phyloP scores from a whole-genome alignment of 495 filamentous ascomycete species.

The Penicillium coprophilum region DNA sequence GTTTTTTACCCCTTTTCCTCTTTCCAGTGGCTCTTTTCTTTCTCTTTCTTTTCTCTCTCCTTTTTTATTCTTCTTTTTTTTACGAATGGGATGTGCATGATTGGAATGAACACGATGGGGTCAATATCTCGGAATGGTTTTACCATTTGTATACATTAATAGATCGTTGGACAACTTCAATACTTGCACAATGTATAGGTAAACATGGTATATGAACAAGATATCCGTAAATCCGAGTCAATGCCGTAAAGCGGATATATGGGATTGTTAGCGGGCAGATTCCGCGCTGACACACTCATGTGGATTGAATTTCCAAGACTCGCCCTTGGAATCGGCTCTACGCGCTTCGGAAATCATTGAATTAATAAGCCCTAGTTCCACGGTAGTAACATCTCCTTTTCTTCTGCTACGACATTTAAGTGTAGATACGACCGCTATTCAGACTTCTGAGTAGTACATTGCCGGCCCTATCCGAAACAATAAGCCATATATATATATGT shows the following conservation, averaged over 20 bases:
- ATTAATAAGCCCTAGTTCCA: slow-evolving; percentile 1
- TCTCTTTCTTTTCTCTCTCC: neutral
- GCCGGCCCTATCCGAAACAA: neutral
- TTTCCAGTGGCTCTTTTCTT: neutral
- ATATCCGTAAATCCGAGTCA: slow-evolving; percentile 16
- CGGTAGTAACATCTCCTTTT: neutral
- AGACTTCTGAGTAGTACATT: neutral
- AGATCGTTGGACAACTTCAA: slow-evolving; percentile 5
- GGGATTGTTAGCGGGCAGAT: slow-evolving; percentile 16
- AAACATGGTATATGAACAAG: neutral
- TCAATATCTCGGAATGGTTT: neutral
- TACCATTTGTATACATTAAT: slow-evolving; percentile 8
- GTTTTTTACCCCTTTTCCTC: neutral
- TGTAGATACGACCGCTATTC: neutral
- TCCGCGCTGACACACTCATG: slow-evolving; percentile 31
- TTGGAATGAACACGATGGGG: neutral
- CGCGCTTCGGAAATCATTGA: slow-evolving; percentile 1
- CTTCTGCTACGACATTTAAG: neutral
- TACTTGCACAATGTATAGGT: neutral
- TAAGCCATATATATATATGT: slow-evolving; percentile 30
- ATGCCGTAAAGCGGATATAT: neutral
- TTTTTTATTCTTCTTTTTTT: neutral
- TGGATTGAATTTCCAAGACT: slow-evolving; percentile 9
- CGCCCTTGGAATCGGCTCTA: slow-evolving; percentile 24
- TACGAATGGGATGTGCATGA: slow-evolving; percentile 6